A percentile compares a stretch with the other conserved stretches of the same genome.
These are phyloP conservation scores for Capronia coronata DNA, from an alignment of 2,329 filamentous ascomycete species.

Conservation along the genomic window DNA sequence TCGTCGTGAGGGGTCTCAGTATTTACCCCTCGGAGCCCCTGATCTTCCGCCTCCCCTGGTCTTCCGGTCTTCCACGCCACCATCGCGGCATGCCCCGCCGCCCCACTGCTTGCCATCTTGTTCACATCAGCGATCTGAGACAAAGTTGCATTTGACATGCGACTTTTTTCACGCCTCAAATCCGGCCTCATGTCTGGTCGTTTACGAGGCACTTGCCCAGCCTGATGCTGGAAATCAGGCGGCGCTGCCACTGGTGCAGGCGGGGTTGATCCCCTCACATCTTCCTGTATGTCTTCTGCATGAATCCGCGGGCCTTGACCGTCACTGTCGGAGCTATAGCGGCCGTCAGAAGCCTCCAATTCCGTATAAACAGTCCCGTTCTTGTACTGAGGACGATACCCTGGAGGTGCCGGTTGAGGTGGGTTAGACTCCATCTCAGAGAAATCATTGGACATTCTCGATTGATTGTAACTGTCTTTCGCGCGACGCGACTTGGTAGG, in stretches of 20 bases:
- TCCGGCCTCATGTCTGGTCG: constrained; percentile 70
- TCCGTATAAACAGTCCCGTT: constrained; percentile 21
- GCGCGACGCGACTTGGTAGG: constrained; percentile 19
- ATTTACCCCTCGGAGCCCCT: constrained; percentile 39
- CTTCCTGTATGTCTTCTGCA: constrained; percentile 32
- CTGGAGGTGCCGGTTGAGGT: constrained; percentile 34
- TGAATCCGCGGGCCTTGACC: constrained; percentile 24
- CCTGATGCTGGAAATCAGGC: constrained; percentile 70
- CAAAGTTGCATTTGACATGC: constrained; percentile 75
- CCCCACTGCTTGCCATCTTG: constrained; percentile 33
- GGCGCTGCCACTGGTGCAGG: constrained; percentile 72
- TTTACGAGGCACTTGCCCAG: constrained; percentile 62
- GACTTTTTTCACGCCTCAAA: constrained; percentile 71
- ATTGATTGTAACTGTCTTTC: constrained; percentile 17
- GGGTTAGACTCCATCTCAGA: constrained; percentile 17
- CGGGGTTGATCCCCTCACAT: constrained; percentile 48
- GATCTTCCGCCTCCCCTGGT: constrained; percentile 31
- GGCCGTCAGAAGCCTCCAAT: constrained; percentile 29
- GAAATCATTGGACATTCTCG: constrained; percentile 23
- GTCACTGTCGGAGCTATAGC: constrained; percentile 40
- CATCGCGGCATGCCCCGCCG: constrained; percentile 37
- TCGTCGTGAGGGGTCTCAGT: constrained; percentile 27
- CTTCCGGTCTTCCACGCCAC: constrained; percentile 36
- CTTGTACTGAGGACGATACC: constrained; percentile 30
- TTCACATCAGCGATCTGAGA: constrained; percentile 70